These are phyloP conservation scores for Pseudisothecium myosuroides DNA, from an alignment of 225 moss, liverwort and hornwort species.

Conservation along the genomic window DNA sequence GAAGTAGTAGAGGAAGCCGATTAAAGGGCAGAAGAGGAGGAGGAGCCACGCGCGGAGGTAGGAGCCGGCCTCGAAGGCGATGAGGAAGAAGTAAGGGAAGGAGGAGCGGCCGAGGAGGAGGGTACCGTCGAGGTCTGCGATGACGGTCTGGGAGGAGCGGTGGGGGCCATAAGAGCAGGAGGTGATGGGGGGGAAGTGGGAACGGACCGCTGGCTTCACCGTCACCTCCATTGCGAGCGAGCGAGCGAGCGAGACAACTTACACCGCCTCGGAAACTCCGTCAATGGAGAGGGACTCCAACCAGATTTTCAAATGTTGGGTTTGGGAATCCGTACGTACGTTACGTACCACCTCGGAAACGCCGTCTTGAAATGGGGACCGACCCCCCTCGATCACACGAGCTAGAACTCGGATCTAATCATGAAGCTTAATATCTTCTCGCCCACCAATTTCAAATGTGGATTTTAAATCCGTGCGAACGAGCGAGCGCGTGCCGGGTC, in stretches of 20 bases:
- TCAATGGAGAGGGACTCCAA: background rate
- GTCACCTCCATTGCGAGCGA: conserved; percentile 1
- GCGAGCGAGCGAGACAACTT: background rate
- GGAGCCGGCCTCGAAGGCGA: conserved; percentile 81
- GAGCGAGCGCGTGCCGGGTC: background rate
- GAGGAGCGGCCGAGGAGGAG: conserved; percentile 52
- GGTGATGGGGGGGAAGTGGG: background rate
- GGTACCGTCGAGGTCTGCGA: conserved; percentile 85
- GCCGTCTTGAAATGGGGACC: background rate
- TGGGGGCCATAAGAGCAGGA: conserved; percentile 20
- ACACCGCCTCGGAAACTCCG: background rate
- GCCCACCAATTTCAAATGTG: background rate
- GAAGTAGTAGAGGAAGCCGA: conserved; percentile 61
- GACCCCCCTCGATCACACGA: background rate
- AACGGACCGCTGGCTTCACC: background rate
- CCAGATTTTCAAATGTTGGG: background rate
- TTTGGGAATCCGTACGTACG: too few species aligned
- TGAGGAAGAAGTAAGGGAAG: conserved; percentile 85
- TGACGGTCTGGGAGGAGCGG: conserved; percentile 44
- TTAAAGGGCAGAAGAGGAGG: conserved; percentile 40
- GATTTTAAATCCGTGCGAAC: background rate
- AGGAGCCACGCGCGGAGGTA: conserved; percentile 44
- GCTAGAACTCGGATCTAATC: background rate
- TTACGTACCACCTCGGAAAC: background rate
- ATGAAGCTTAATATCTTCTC: background rate